Conservation (phyloP, 2,329 filamentous ascomycete species). For the Trichoderma simmonsii region DNA sequence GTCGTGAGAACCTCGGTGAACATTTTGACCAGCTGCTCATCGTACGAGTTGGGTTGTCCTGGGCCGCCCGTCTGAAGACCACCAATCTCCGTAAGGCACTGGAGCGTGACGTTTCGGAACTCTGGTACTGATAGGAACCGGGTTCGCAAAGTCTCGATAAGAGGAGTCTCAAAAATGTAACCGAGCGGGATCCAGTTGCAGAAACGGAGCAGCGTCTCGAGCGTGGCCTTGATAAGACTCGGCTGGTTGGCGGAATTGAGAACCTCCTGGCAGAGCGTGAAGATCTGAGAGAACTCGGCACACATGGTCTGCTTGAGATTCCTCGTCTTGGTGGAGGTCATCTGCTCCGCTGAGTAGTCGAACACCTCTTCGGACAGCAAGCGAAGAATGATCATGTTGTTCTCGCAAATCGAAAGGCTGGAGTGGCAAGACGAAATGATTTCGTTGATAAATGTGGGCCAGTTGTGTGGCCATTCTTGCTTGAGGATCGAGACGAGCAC, state of each 20-base stretch:
- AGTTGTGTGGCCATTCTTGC: constrained; percentile 99
- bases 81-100: constrained; percentile 96
- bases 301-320: constrained; percentile 99
- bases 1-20: constrained; percentile 94
- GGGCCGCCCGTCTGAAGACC: constrained; percentile 78
- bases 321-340: constrained; percentile 97
- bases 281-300: constrained; percentile 96
- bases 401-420: constrained; percentile 96
- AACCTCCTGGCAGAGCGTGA: constrained; percentile 95
- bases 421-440: constrained; percentile 96
- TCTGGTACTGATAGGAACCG: constrained; percentile 91
- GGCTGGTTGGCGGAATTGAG: constrained; percentile 84
- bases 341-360: constrained; percentile 96
- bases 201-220: constrained; percentile 92
- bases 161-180: constrained; percentile 96
- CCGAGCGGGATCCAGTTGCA: constrained; percentile 98
- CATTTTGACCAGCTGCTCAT: constrained; percentile 96
- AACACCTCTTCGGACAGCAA: constrained; percentile 97
- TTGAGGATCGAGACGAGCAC: constrained; percentile 97
- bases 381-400: constrained; percentile 98
- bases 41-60: constrained; percentile 69
- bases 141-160: constrained; percentile 91
- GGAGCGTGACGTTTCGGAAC: constrained; percentile 94
- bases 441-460: constrained; percentile 99
- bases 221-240: constrained; percentile 89